Base-by-base conservation (phyloP, 192 early-diverging fungal species). In the Mortierella hygrophila region DNA sequence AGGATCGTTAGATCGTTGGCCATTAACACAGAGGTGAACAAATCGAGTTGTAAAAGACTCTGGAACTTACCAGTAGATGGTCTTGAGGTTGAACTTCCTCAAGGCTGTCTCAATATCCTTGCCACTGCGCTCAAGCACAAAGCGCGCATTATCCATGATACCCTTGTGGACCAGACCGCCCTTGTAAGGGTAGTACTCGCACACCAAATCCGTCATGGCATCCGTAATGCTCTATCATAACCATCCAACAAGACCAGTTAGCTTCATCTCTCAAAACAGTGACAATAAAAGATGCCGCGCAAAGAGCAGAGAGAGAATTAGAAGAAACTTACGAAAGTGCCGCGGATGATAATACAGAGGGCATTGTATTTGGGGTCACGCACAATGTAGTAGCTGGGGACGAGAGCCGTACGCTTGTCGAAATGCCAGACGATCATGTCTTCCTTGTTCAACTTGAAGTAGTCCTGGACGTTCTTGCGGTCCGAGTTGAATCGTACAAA, bases 351-450 rank as follows among this genome's bases (percentile, higher is more conserved):
- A 44, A 89, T 87, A 15, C 85, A 82, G 29, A 89, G 85, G 1
- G 81, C 75, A 71, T 89, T 87, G 49, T 77, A 87, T 21, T 86
- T 81, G 38, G 88, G 88, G 37, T 89, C 88, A 26, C 82, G 78
- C 16, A 89, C 78, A 63, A 89, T 85, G 63, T 87, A 87, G 55
- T 89, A 89, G 26, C 81, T 87, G 1, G 88, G 88, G 18, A 87
- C 85, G 23, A 87, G 80, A 4, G 85, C 88, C 4, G 85, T 78
- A 2, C 81, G 72, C 63, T 87, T 82, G 47, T 83, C 88, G 52
- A 87, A 89, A 35, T 89, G 84, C 88, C 88, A 89, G 4, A 82
- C 77, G 38, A 89, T 87, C 75, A 89, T 87, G 42, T 89, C 88
- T 37, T 83, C 81, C 54, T 89, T 89, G 23, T 84, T 83, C 18